Evolutionary conservation across 2,329 filamentous ascomycete genomes (phyloP).

Genomic region (Orbilia oligospora): DNA sequence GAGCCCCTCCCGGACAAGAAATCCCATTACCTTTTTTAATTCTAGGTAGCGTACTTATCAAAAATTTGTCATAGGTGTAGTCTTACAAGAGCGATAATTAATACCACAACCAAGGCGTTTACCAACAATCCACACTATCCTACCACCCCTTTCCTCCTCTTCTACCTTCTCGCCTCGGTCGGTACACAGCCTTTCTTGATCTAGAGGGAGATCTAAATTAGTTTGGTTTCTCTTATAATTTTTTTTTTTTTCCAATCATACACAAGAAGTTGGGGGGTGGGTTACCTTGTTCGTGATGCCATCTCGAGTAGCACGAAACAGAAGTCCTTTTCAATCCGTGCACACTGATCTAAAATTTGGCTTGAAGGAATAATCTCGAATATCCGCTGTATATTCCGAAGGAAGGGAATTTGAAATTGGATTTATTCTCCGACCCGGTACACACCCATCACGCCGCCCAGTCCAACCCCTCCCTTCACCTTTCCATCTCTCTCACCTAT

Average conservation of each 20-base stretch:
- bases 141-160: constrained; percentile 21
- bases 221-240: constrained; percentile 4
- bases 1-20: constrained; percentile 25
- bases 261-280: constrained; percentile 31
- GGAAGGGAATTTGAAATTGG: constrained; percentile 42
- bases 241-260: constrained; percentile 9
- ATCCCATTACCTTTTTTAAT: constrained; percentile 22
- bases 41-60: constrained; percentile 41
- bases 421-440: constrained; percentile 44
- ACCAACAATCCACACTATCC: constrained; percentile 28
- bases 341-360: constrained; percentile 27
- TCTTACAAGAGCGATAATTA: constrained; percentile 42
- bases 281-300: constrained; percentile 53
- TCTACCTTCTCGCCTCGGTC: constrained; percentile 20
- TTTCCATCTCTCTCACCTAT: constrained; percentile 19
- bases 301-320: constrained; percentile 51
- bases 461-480: constrained; percentile 20
- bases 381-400: constrained; percentile 14
- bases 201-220: constrained; percentile 13
- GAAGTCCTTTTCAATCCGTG: constrained; percentile 44
- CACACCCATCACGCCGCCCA: constrained; percentile 34
- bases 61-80: constrained; percentile 58
- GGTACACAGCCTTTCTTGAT: constrained; percentile 19
- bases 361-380: constrained; percentile 44
- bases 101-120: constrained; percentile 26